Conservation (phyloP, 2,329 filamentous ascomycete genomes). For the Didymellaceae sp. region DNA sequence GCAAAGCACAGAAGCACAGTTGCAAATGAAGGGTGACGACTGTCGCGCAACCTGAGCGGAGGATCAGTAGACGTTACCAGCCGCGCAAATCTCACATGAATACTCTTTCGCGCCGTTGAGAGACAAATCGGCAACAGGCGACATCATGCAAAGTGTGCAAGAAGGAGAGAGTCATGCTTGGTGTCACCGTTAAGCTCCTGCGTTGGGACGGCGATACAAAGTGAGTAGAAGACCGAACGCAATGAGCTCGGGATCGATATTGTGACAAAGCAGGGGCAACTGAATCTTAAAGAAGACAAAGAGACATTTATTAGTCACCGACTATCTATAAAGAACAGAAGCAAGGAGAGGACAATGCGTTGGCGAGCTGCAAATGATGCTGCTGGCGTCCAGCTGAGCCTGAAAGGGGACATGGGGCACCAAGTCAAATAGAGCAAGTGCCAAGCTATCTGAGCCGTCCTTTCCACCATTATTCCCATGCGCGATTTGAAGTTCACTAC, state of each 20-base stretch:
- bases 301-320: not conserved
- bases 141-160: too few species aligned
- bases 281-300: not conserved
- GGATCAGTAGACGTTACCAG: not conserved
- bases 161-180: not conserved
- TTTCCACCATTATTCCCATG: constrained; percentile 1
- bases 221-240: too few species aligned
- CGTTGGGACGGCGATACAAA: not conserved
- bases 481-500: too few species aligned
- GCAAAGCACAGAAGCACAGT: not conserved
- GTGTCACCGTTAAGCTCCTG: not conserved
- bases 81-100: too few species aligned
- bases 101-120: too few species aligned
- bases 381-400: constrained; percentile 2
- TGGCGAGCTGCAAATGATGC: constrained; percentile 11
- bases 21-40: not conserved
- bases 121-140: constrained; percentile 1
- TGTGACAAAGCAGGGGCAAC: too few species aligned
- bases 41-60: not conserved
- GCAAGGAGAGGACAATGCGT: constrained; percentile 2
- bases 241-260: too few species aligned
- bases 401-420: constrained; percentile 9
- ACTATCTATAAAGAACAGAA: not conserved
- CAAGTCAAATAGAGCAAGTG: constrained; percentile 13
- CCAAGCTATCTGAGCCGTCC: constrained; percentile 13